These are phyloP conservation scores for Sphaerulina musiva DNA, from an alignment of 2,329 filamentous ascomycete genomes.

Conservation along the genomic window DNA sequence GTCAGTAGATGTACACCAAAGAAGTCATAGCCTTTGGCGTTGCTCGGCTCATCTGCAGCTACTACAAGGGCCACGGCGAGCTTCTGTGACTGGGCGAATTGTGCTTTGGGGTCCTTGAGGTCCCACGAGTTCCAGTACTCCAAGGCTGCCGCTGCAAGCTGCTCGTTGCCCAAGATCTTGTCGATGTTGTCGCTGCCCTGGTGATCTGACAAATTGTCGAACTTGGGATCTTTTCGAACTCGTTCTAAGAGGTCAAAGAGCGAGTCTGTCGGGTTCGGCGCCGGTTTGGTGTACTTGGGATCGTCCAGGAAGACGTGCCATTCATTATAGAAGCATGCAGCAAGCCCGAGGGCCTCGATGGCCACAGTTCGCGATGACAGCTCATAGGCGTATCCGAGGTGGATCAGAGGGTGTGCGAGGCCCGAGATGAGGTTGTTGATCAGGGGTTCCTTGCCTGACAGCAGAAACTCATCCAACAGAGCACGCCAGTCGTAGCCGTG, in stretches of 20 bases:
- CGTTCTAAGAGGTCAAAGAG: constrained; percentile 65
- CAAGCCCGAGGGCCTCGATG: constrained; percentile 76
- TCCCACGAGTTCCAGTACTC: constrained; percentile 91
- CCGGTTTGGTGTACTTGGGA: constrained; percentile 59
- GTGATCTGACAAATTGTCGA: constrained; percentile 59
- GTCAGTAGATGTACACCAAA: constrained; percentile 77
- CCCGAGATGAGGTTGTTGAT: constrained; percentile 74
- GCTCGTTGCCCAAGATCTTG: constrained; percentile 60
- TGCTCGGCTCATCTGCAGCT: constrained; percentile 46
- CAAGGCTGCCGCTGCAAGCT: constrained; percentile 64
- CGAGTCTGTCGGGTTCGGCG: constrained; percentile 53
- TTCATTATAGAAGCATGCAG: constrained; percentile 52
- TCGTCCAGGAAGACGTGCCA: constrained; percentile 64
- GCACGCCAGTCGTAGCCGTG: constrained; percentile 78
- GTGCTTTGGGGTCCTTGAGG: constrained; percentile 60
- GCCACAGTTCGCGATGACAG: constrained; percentile 76
- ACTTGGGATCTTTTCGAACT: constrained; percentile 61
- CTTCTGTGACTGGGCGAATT: constrained; percentile 65
- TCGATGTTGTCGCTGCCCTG: constrained; percentile 59
- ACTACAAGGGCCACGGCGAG: constrained; percentile 56
- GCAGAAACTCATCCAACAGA: constrained; percentile 69
- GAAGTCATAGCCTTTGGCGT: constrained; percentile 65
- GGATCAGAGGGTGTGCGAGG: constrained; percentile 84
- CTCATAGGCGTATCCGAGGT: constrained; percentile 90
- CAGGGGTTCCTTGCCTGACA: constrained; percentile 66